Percentiles rank a stretch among this genome's conserved stretches.
These are phyloP conservation scores for Pelagophyceae sp. DNA, from an alignment of 352 stramenopile genomes.

Conservation along the genomic window DNA sequence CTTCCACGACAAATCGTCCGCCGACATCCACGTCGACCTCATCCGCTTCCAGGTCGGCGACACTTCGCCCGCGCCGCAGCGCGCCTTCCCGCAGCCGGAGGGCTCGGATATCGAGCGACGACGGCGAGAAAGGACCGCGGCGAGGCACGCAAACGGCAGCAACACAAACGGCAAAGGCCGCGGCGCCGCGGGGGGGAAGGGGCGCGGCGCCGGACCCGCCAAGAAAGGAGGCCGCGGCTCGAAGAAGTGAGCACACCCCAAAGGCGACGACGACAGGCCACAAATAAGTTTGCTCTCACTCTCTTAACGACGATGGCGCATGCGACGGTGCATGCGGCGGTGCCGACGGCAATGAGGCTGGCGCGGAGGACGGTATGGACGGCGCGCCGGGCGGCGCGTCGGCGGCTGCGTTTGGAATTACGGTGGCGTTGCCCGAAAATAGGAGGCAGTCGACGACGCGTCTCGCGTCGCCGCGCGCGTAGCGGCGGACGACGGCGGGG, in stretches of 20 bases:
- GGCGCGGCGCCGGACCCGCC: no score
- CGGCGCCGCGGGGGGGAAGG: background rate
- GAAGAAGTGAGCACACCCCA: no score
- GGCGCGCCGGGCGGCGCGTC: no score
- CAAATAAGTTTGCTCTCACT: no score
- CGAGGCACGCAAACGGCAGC: background rate
- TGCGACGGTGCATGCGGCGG: no score
- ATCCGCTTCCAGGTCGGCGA: background rate
- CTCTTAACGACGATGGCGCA: no score
- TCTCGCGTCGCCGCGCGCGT: background rate
- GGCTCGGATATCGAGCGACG: background rate
- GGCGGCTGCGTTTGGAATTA: no score
- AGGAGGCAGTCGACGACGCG: no score
- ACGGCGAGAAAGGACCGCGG: background rate
- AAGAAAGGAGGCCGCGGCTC: background rate
- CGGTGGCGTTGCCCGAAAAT: no score
- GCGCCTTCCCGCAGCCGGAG: background rate
- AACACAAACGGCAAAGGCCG: background rate
- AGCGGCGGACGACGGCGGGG: background rate
- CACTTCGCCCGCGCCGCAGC: background rate
- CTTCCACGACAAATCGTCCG: background rate
- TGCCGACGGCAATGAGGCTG: no score
- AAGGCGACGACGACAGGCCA: no score
- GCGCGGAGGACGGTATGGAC: no score
- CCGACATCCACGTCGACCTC: constrained; percentile 8